A percentile compares a stretch with the other conserved stretches of the same genome.
Conservation (phyloP, 83 land plant genomes). For the Thuja plicata region DNA sequence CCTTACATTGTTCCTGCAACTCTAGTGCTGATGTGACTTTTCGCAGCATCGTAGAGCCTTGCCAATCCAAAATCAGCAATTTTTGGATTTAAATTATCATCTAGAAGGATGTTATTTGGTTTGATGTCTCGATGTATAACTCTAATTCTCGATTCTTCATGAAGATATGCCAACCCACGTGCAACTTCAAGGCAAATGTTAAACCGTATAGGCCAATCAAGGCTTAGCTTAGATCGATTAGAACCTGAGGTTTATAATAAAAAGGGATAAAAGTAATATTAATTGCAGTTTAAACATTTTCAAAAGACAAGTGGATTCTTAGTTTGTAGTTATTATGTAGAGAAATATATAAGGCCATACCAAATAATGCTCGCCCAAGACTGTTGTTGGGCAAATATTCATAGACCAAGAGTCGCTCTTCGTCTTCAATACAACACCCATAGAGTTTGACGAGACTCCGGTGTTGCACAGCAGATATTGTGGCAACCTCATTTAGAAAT, state of each 20-base stretch:
- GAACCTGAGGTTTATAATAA: not conserved
- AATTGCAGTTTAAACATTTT: not conserved
- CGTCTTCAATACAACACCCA: constrained; percentile 8
- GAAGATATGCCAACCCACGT: constrained; percentile 6
- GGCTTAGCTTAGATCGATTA: not conserved
- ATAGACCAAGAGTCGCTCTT: constrained; percentile 20
- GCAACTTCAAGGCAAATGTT: constrained; percentile 11
- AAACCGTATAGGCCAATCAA: constrained; percentile 7
- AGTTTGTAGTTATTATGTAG: not conserved
- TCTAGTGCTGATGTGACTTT: constrained; percentile 3
- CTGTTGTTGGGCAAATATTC: constrained; percentile 26
- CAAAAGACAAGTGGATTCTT: not conserved
- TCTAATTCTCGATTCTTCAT: constrained; percentile 10
- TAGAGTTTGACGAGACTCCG: not conserved
- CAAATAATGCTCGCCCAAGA: constrained; percentile 16
- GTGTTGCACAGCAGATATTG: constrained; percentile 19
- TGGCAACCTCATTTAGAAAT: constrained; percentile 24
- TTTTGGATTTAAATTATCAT: not conserved
- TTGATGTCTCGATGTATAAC: constrained; percentile 9
- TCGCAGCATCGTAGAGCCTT: not conserved
- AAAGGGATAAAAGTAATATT: not conserved
- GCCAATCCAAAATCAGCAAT: constrained; percentile 8
- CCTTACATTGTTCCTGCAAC: not conserved
- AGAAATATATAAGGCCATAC: not conserved
- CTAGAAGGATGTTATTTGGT: constrained; percentile 11